Percentiles rank a stretch among this genome's conserved stretches.
Evolutionary conservation across 2,329 filamentous ascomycete species (phyloP).

Genomic region (Gnomoniopsis smithogilvyi): DNA sequence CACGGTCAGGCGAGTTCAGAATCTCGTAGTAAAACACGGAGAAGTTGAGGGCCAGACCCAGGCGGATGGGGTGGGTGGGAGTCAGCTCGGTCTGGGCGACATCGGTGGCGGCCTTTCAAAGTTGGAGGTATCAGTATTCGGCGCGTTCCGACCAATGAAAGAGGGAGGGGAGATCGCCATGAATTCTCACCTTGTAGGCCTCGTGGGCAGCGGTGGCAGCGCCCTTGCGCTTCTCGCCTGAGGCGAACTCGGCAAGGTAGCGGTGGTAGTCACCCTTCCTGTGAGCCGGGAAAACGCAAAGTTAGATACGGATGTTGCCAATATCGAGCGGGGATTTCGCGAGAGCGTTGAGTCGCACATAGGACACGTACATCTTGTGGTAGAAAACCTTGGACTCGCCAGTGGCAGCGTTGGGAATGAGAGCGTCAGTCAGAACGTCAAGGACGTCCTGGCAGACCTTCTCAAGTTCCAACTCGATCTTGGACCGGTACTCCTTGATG

Average conservation of each 20-base stretch:
- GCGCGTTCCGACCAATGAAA: background rate
- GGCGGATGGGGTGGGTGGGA: slow-evolving; percentile 95
- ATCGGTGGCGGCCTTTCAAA: slow-evolving; percentile 81
- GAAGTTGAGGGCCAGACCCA: slow-evolving; percentile 97
- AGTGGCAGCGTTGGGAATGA: slow-evolving; percentile 93
- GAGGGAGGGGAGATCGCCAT: background rate
- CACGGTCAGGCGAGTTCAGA: slow-evolving; percentile 94
- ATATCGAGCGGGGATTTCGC: background rate
- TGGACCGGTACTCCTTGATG: slow-evolving; percentile 96
- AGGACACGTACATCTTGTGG: slow-evolving; percentile 88
- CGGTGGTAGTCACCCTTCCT: slow-evolving; percentile 99
- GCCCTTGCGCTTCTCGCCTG: slow-evolving; percentile 86
- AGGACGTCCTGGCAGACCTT: slow-evolving; percentile 98
- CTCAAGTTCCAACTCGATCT: slow-evolving; percentile 97
- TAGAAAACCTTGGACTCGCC: slow-evolving; percentile 99
- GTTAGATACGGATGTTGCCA: slow-evolving; percentile 6
- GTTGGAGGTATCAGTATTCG: slow-evolving; percentile 15
- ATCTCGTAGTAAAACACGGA: slow-evolving; percentile 99
- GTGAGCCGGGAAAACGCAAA: slow-evolving; percentile 17
- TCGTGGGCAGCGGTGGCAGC: slow-evolving; percentile 85
- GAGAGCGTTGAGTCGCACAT: background rate
- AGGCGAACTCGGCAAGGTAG: slow-evolving; percentile 90
- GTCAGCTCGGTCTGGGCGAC: slow-evolving; percentile 97
- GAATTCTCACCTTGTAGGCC: slow-evolving; percentile 81
- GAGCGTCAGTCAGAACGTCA: slow-evolving; percentile 85